Base-by-base conservation (phyloP, 768 basidiomycete genomes). In the Russula sp. region DNA sequence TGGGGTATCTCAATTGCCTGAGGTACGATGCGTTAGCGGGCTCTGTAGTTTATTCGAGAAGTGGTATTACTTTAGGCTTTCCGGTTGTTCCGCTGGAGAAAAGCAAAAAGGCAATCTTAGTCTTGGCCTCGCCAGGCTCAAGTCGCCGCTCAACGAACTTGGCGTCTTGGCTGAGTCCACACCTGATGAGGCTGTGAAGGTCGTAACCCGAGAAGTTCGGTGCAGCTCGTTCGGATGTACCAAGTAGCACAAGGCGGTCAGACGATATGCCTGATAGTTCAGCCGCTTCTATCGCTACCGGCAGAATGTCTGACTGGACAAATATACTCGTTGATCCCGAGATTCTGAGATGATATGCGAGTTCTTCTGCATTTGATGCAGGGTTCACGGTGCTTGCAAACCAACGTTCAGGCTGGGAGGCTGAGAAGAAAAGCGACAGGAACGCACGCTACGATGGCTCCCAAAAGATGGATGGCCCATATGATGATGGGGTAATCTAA, bases 21-120 rank as follows among this genome's bases (percentile, higher is more conserved):
- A 7, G 11, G 13, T 11, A n/a, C 48, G 5, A 35, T 7, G 34
- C 18, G 9, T 50, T 7, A 41, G 48, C 39, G 7, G 29, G 11
- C n/a, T 14, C 8, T 36, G 25, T 7, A 50, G 7, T 48, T 20
- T 29, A 58, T 42, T 32, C 18, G 64, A 29, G 20, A 32, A 47
- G 46, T 29, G 14, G 42, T 7, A 22, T 36, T 36, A 71, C 70
- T 56, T 71, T 70, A 32, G 71, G 75, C 69, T 72, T 74, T 70
- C 87, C 87, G 13, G 87, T 89, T 22, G 88, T 89, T 8, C 87
- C 88, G 61, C 86, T 87, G 1, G 87, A 88, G 66, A 89, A 86
- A 57, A 78, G 81, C 57, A 88, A 73, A 66, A 88, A 82, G 2
- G 87, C 87, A 11, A 88, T 61, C 46, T 81, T 79, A 18, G 74